A percentile compares a stretch with the other conserved stretches of the same genome.
Conservation (phyloP, 805 yeast genomes). For the Hanseniaspora thailandica region DNA sequence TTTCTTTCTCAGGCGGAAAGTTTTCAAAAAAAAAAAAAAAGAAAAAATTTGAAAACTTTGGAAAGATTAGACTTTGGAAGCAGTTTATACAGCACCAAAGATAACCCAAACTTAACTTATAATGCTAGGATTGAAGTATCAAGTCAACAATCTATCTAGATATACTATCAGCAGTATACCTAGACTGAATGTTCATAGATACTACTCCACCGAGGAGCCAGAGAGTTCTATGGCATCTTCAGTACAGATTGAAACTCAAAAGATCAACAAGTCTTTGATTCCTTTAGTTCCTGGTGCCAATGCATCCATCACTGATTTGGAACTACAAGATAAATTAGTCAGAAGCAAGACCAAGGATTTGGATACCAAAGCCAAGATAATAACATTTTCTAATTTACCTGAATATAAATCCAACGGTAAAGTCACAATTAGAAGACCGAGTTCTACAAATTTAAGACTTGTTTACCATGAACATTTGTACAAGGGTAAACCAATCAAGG, state of each 20-base stretch:
- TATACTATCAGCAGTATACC: neutral
- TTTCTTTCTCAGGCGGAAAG: too few species aligned
- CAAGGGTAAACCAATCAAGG: constrained; percentile 70
- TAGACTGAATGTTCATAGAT: neutral
- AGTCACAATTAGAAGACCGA: constrained; percentile 14
- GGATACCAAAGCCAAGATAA: constrained; percentile 7
- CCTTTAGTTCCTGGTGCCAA: constrained; percentile 2
- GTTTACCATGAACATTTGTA: constrained; percentile 59
- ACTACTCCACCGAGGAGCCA: neutral
- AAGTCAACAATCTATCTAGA: neutral
- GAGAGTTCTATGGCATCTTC: neutral
- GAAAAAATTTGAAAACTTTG: too few species aligned
- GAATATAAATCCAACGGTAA: constrained; percentile 8
- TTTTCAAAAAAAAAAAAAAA: neutral
- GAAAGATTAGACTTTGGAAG: too few species aligned
- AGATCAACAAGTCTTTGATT: constrained; percentile 9
- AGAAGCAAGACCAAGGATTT: constrained; percentile 9
- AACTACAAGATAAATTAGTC: constrained; percentile 7
- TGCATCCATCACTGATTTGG: constrained; percentile 4
- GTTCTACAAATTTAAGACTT: constrained; percentile 43
- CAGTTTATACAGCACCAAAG: too few species aligned
- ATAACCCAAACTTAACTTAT: neutral
- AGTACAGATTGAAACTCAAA: neutral
- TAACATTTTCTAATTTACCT: constrained; percentile 6
- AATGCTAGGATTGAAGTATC: neutral